Evolutionary conservation across 495 filamentous ascomycete species (phyloP).

Genomic region (Hyaloscypha hepaticicola): DNA sequence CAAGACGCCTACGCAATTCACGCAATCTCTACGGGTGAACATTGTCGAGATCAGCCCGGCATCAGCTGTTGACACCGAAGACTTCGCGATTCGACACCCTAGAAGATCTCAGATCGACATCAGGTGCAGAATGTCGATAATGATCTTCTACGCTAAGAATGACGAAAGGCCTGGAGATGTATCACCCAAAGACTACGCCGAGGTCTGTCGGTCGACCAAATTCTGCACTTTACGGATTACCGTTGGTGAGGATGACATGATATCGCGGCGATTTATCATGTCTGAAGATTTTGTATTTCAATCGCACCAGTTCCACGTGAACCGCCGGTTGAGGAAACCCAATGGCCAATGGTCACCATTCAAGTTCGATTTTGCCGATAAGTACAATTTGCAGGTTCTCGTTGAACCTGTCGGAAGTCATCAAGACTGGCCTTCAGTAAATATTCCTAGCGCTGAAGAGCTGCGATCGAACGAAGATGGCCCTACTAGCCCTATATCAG

Average conservation of each 20-base stretch:
- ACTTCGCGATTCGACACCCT: neutral
- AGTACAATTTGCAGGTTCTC: slow-evolving; percentile 46
- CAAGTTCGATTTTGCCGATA: slow-evolving; percentile 42
- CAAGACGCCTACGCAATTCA: slow-evolving; percentile 33
- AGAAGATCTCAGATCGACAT: slow-evolving; percentile 9
- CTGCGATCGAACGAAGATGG: neutral
- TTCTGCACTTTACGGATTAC: slow-evolving; percentile 19
- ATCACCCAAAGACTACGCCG: slow-evolving; percentile 10
- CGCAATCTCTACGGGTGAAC: slow-evolving; percentile 46
- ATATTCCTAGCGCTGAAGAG: neutral
- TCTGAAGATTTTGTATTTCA: slow-evolving; percentile 47
- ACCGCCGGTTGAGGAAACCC: slow-evolving; percentile 39
- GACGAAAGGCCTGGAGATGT: slow-evolving; percentile 17
- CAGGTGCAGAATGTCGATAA: slow-evolving; percentile 8
- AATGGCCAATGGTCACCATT: slow-evolving; percentile 15
- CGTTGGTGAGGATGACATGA: slow-evolving; percentile 6
- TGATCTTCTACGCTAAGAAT: slow-evolving; percentile 24
- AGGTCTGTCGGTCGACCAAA: slow-evolving; percentile 9
- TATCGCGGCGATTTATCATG: slow-evolving; percentile 34
- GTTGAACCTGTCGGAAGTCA: slow-evolving; percentile 45
- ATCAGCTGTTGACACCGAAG: neutral
- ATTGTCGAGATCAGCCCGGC: slow-evolving; percentile 40
- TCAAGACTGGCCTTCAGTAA: slow-evolving; percentile 46
- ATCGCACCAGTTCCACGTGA: slow-evolving; percentile 45
- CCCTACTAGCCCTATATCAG: slow-evolving; percentile 3